Evolutionary conservation across 1,284 basidiomycete genomes (phyloP).

Genomic region (Chiua sp.): DNA sequence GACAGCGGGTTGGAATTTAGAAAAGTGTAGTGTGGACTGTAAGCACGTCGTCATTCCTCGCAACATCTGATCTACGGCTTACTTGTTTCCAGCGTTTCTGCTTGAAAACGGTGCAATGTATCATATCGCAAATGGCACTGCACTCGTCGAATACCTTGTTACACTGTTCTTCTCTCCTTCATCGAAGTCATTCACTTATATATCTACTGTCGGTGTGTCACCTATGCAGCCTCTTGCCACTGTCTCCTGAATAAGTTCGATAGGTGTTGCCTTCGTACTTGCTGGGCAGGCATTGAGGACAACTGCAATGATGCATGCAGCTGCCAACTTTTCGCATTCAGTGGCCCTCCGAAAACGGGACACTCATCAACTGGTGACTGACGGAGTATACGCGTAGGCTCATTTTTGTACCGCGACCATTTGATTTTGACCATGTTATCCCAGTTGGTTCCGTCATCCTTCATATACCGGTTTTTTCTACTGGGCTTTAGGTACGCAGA

Average conservation of each 20-base stretch:
- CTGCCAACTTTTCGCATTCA: constrained; percentile 91
- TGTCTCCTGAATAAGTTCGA: constrained; percentile 4
- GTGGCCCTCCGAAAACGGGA: constrained; percentile 78
- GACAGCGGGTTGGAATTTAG: constrained; percentile 94
- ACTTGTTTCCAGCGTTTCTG: constrained; percentile 77
- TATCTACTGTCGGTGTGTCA: constrained; percentile 61
- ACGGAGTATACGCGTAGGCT: constrained; percentile 84
- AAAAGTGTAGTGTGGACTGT: constrained; percentile 95
- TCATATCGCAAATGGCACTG: constrained; percentile 83
- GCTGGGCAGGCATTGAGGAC: constrained; percentile 84
- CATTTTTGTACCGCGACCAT: neutral
- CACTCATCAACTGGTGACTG: constrained; percentile 82
- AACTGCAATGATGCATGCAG: constrained; percentile 94
- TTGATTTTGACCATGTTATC: constrained; percentile 7
- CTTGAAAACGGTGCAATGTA: constrained; percentile 92
- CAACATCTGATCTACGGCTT: neutral
- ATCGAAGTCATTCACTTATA: constrained; percentile 57
- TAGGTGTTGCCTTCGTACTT: constrained; percentile 70
- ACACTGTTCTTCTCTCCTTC: constrained; percentile 70
- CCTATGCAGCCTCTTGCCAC: neutral
- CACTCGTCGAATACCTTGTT: constrained; percentile 82
- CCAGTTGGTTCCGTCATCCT: constrained; percentile 90
- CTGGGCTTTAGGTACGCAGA: constrained; percentile 95
- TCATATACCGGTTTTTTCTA: constrained; percentile 98
- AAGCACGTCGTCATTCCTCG: constrained; percentile 40